phyloP scores from a whole-genome alignment of 2,329 filamentous ascomycete genomes.

The Pseudogymnoascus pannorum region DNA sequence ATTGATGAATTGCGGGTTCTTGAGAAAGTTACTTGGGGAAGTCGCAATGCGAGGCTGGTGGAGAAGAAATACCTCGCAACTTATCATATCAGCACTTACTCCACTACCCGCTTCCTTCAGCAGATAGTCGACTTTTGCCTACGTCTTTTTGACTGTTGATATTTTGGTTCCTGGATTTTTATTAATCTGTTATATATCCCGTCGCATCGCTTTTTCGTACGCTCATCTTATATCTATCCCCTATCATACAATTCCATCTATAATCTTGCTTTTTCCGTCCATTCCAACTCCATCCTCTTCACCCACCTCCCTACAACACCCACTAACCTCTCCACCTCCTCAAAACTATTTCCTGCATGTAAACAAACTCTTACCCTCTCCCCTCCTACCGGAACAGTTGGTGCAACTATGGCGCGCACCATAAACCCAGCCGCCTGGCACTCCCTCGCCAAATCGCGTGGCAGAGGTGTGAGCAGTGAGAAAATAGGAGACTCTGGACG shows the following conservation, averaged over 20 bases:
- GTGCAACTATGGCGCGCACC: slow-evolving; percentile 59
- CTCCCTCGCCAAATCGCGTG: slow-evolving; percentile 49
- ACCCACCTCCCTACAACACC: slow-evolving; percentile 21
- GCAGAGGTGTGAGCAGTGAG: slow-evolving; percentile 49
- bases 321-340: slow-evolving; percentile 47
- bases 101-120: neutral
- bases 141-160: neutral
- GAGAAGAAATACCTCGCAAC: neutral
- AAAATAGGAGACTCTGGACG: slow-evolving; percentile 56
- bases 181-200: neutral
- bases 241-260: neutral
- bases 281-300: neutral
- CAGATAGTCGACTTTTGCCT: neutral
- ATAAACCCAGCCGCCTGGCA: slow-evolving; percentile 54
- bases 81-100: neutral
- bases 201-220: neutral
- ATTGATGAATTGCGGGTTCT: neutral
- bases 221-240: neutral
- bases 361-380: slow-evolving; percentile 61
- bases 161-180: neutral
- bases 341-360: slow-evolving; percentile 56
- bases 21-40: neutral
- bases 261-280: neutral
- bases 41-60: neutral
- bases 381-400: slow-evolving; percentile 56